These are phyloP conservation scores for Pistacia vera DNA, from an alignment of 345 rosid species.

Conservation along the genomic window DNA sequence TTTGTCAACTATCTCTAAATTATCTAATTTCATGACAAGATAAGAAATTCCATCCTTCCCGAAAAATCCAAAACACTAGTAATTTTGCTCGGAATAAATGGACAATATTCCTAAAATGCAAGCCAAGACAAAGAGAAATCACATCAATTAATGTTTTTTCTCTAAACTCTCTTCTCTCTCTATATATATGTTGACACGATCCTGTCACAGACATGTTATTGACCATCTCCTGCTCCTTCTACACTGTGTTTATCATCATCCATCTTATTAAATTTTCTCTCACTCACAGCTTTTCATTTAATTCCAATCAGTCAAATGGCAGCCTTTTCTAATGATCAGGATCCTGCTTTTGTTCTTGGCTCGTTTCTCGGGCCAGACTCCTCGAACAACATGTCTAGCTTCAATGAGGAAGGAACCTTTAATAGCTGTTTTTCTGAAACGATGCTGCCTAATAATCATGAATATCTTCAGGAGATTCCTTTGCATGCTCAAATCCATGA, in stretches of 20 bases:
- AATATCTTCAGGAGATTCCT: conserved; percentile 6
- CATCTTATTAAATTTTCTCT: too few species aligned
- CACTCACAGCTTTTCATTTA: background rate
- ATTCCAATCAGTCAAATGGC: conserved; percentile 13
- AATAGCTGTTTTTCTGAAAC: background rate
- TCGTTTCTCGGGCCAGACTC: conserved; percentile 7
- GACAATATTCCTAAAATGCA: background rate
- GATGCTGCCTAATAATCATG: background rate
- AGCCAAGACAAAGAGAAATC: background rate
- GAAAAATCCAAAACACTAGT: too few species aligned
- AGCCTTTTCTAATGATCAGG: background rate
- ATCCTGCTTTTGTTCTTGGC: conserved; percentile 3
- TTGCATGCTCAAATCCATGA: background rate
- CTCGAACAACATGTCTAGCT: conserved; percentile 5
- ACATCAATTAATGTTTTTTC: too few species aligned
- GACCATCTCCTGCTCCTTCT: too few species aligned
- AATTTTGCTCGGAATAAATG: background rate
- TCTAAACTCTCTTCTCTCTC: background rate
- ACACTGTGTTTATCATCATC: conserved; percentile 1
- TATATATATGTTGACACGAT: too few species aligned
- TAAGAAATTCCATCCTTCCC: too few species aligned
- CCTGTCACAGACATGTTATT: too few species aligned
- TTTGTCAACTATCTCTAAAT: too few species aligned
- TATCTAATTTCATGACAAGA: too few species aligned
- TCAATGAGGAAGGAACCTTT: background rate